Evolutionary conservation across 1,139 yeast genomes (phyloP), one percentile per base, ranked within the genome.

Genomic region (Lodderomyces metapsilosis): DNA sequence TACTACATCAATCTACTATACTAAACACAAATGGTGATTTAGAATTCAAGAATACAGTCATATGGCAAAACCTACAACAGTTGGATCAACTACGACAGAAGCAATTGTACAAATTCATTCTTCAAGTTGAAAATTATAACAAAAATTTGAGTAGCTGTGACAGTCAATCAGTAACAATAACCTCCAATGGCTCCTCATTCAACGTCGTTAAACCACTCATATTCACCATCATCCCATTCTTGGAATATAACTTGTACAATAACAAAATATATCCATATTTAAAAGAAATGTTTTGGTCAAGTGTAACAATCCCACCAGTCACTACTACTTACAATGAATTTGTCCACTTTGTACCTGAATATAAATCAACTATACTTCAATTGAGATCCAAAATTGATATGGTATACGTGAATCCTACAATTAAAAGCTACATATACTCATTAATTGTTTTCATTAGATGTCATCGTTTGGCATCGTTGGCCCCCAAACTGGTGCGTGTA

Each of bases 221-320:
- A 7, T 61, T 61, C 40, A 50, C 61, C 3, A 52, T 69, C 5
- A 49, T 68, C 1, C 56, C 61, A 21, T 52, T 64, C 10, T 43
- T 64, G 22, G 58, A 54, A 18, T 43, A 49, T 21, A 45, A 42
- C 15, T 39, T 42, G 2, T 45, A 47, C 13, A 42, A 51, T 3
- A 47, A 52, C 9, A 52, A 52, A 41, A 42, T 64, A 5, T 53
- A 65, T 42, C 68, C 60, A 34, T 58, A 53, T 31, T 52, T 72
- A 32, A 70, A 68, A 49, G 70, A 65, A 45, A 59, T 63, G 49
- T 69, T 71, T 48, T 67, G 74, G 72, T 69, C 69, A 42, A 57
- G 63, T n/a, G 52, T 45, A 16, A 40, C 44, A 41, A 44, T 43
- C 30, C 39, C 40, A 10, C 21, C 6, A 17, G n/a, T n/a, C n/a